These are phyloP conservation scores for Grifola frondosa DNA, from an alignment of 1,284 basidiomycete genomes.

Conservation along the genomic window DNA sequence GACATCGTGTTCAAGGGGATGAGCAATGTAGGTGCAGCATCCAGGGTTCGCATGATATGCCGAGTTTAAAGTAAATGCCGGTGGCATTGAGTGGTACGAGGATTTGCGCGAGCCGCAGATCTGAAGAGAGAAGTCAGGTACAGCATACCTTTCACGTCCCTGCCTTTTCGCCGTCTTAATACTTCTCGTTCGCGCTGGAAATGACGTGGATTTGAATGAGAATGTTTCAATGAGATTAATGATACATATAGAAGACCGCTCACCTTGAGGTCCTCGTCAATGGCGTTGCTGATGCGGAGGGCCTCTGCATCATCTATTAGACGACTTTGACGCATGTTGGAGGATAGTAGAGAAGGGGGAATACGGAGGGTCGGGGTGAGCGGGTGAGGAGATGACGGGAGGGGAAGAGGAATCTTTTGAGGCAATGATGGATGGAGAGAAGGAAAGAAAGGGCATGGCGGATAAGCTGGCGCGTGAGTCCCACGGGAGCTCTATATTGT, in stretches of 20 bases:
- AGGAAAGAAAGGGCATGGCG: constrained; percentile 9
- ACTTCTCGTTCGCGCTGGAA: constrained; percentile 52
- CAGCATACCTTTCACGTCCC: constrained; percentile 63
- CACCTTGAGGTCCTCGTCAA: constrained; percentile 72
- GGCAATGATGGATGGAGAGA: constrained; percentile 9
- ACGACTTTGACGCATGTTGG: constrained; percentile 22
- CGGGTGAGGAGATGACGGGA: constrained; percentile 1
- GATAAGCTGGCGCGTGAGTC: constrained; percentile 18
- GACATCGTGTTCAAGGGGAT: no score
- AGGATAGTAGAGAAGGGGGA: background rate
- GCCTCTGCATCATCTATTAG: constrained; percentile 47
- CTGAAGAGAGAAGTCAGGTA: background rate
- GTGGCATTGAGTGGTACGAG: background rate
- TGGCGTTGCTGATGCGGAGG: constrained; percentile 54
- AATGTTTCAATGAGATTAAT: background rate
- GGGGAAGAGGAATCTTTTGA: constrained; percentile 5
- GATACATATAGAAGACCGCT: constrained; percentile 19
- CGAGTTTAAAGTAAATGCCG: no score
- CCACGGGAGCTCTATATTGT: constrained; percentile 18
- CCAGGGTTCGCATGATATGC: no score
- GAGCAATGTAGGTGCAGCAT: constrained; percentile 13
- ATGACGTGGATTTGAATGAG: background rate
- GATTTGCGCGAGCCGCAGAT: background rate
- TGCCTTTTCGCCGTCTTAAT: constrained; percentile 44
- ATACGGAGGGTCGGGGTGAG: background rate